phyloP scores from a whole-genome alignment of 106 monocot species.

The Vanilla planifolia region DNA sequence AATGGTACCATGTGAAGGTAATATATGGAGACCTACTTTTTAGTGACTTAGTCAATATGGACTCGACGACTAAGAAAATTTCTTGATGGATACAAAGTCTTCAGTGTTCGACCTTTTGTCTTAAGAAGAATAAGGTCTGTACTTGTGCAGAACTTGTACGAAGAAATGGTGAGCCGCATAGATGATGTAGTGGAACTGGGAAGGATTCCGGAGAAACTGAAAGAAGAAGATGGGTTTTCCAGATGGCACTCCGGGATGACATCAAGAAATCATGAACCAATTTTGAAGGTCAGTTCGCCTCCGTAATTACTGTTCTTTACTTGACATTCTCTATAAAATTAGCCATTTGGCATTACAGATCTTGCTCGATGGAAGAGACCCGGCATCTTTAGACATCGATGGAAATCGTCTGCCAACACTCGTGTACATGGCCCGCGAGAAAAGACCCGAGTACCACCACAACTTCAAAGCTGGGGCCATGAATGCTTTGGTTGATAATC shows the following conservation, averaged over 20 bases:
- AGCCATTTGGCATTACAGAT: slow-evolving; percentile 17
- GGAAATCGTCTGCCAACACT: slow-evolving; percentile 35
- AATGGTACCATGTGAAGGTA: background rate
- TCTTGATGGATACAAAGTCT: background rate
- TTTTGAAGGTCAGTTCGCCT: slow-evolving; percentile 21
- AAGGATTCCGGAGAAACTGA: slow-evolving; percentile 17
- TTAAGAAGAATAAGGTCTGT: too few species aligned
- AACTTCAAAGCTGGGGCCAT: too few species aligned
- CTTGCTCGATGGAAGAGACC: slow-evolving; percentile 29
- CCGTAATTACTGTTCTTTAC: background rate
- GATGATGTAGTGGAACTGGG: slow-evolving; percentile 16
- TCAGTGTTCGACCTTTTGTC: too few species aligned
- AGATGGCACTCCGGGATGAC: slow-evolving; percentile 20
- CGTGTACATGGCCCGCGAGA: slow-evolving; percentile 67
- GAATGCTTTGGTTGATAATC: slow-evolving; percentile 53
- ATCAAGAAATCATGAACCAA: slow-evolving; percentile 27
- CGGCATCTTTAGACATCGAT: slow-evolving; percentile 9
- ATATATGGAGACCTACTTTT: background rate
- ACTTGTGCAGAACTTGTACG: slow-evolving; percentile 17
- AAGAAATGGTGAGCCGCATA: slow-evolving; percentile 25
- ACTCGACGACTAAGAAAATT: background rate
- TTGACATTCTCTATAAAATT: background rate
- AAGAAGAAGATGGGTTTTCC: slow-evolving; percentile 30
- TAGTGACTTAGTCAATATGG: too few species aligned
- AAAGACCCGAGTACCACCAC: slow-evolving; percentile 43